Base-by-base conservation (phyloP, 306 rosid genomes). In the Corylus heterophylla region DNA sequence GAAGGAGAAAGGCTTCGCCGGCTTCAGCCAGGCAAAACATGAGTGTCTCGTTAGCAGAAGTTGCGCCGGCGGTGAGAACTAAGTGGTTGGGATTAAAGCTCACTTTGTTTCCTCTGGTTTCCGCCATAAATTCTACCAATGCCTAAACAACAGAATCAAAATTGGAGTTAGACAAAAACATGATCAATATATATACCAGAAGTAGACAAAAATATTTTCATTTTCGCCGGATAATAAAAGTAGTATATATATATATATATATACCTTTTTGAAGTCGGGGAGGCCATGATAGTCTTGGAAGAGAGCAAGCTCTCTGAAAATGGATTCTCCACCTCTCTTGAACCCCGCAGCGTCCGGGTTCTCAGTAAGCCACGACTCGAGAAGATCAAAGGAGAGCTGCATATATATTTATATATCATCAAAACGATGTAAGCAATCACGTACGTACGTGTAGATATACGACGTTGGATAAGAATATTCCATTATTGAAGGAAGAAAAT, bases 221-320 rank as follows among this genome's bases (percentile, higher is more conserved):
- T 50, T 80, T 73, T 78, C 74, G 73, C 39, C 52, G 75, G 12
- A 62, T 27, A 66, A 16, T 29, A 27, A 67, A 18, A 67, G 39
- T 39, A 42, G 9, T 42, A 3, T 67, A 10, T 64, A 0, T 35
- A 14, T 64, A 16, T 12, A 68, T 54, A 5, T 54, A 47, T 2
- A 37, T 31, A 79, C 87, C 73, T 85, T 90, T 81, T 95, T 95
- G 92, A 95, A 95, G 5, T 86, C 85, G 3, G 98, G 97, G 4
- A 95, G 87, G 54, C 99, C 99, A 55, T 90, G 97, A 74, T 93
- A 95, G 79, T 95, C 99, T 76, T 95, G 99, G 87, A 95, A 95
- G 62, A 95, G 93, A 77, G 99, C 99, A 0, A 95, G 94, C 78
- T 95, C 97, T 25, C 96, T 72, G 78, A 95, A 95, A 62, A 93